These are phyloP conservation scores for Stemphylium vesicarium DNA, from an alignment of 2,329 filamentous ascomycete species.

Conservation along the genomic window DNA sequence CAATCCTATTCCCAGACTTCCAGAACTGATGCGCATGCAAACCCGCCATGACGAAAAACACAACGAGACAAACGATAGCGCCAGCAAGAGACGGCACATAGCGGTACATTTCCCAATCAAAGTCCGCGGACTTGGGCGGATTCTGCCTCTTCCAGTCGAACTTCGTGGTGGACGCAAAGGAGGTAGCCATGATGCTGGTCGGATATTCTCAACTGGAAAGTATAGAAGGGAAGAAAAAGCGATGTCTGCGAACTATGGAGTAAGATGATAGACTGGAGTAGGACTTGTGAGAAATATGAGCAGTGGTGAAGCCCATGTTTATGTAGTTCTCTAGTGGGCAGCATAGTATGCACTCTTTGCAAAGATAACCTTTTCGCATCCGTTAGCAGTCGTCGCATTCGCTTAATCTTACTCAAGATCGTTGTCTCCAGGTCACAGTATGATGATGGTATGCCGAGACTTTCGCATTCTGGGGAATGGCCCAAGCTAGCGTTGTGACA, in stretches of 20 bases:
- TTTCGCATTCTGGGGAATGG: constrained; percentile 1
- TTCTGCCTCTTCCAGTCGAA: constrained; percentile 26
- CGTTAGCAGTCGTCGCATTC: constrained; percentile 1
- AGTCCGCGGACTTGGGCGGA: constrained; percentile 24
- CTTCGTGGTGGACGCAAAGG: neutral
- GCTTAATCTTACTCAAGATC: neutral
- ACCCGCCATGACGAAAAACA: constrained; percentile 32
- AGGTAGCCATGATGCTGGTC: no score
- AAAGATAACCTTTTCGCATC: neutral
- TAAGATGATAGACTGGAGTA: no score
- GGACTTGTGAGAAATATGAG: no score
- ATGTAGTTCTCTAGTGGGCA: no score
- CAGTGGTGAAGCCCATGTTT: neutral
- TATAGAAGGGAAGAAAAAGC: no score
- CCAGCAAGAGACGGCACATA: constrained; percentile 39
- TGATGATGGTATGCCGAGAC: neutral
- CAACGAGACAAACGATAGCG: constrained; percentile 28
- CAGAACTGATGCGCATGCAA: constrained; percentile 32
- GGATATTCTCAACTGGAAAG: neutral
- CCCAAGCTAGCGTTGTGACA: neutral
- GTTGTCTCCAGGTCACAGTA: neutral
- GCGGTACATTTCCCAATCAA: constrained; percentile 46
- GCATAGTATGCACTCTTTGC: no score
- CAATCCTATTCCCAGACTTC: constrained; percentile 21
- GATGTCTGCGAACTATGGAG: no score